Evolutionary conservation across 2,329 filamentous ascomycete species (phyloP), one percentile per base, ranked within the genome.

Genomic region (Ophiocordyceps camponoti-saundersi): DNA sequence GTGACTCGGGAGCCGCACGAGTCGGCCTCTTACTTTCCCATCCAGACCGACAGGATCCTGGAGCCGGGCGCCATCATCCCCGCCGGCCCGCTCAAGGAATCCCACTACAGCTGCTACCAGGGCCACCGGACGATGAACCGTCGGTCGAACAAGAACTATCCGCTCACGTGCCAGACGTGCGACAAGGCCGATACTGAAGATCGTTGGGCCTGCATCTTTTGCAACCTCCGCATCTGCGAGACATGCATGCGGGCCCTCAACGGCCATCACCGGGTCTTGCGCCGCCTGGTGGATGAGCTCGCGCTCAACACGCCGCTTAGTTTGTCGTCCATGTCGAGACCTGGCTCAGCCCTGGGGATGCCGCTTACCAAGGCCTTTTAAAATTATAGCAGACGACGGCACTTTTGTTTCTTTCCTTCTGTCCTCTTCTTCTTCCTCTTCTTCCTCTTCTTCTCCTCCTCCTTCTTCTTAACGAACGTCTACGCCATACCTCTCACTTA

Each of bases 81-180:
- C 18, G 62, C 73, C 2, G 57, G 57, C 8, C 64, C 69, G 2
- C 57, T 76, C n/a, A 63, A 59, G 45, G 63, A 70, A 44, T 59
- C 61, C 1, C 66, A 69, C 50, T 66, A 66, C 51, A 53, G 59
- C 48, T 79, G 75, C 57, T 65, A 70, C 48, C 65, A 67, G 40
- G 56, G 57, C 3, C 75, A 79, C 55, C 56, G 56, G 44, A 63
- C 59, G 44, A 72, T 77, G 68, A 63, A 69, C 47, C 59, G 65
- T 36, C 66, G 67, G 46, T 60, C 61, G 49, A 77, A 78, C 57
- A 58, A 55, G 44, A 56, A 66, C 53, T 71, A 75, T 54, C 65
- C 73, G 2, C 61, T 77, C 20, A 64, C 70, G 12, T 79, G 75
- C 56, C 70, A 75, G 57, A 65, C 68, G 3, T 79, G 75, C 57